phyloP scores from a whole-genome alignment of 208 protist species.

The Borovskyia barvae region DNA sequence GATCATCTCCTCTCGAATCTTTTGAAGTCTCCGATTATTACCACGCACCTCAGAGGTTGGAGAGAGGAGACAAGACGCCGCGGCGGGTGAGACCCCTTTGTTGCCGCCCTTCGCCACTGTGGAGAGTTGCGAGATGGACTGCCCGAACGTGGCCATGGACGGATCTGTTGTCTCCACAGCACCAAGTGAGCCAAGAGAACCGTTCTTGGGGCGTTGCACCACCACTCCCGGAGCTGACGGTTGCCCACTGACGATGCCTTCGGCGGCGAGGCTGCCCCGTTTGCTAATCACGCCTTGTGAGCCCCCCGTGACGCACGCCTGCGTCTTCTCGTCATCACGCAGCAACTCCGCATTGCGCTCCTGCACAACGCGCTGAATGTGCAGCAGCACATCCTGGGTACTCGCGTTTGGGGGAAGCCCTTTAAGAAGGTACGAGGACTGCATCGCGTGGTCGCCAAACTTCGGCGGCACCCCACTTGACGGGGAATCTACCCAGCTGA shows the following conservation, averaged over 20 bases:
- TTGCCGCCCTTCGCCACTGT: neutral
- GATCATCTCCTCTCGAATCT: slow-evolving; percentile 67
- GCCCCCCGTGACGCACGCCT: neutral
- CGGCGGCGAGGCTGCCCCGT: neutral
- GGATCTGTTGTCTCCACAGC: no score
- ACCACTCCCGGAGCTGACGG: neutral
- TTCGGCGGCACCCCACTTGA: slow-evolving; percentile 23
- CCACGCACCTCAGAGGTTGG: no score
- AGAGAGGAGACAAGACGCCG: no score
- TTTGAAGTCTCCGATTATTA: slow-evolving; percentile 23
- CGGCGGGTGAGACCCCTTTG: neutral
- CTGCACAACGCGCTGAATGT: slow-evolving; percentile 52
- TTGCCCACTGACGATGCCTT: neutral
- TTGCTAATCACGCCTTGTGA: neutral
- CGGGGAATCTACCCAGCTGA: slow-evolving; percentile 12
- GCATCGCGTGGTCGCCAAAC: slow-evolving; percentile 29
- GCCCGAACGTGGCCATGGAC: no score
- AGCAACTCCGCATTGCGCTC: slow-evolving; percentile 17
- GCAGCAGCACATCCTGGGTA: slow-evolving; percentile 55
- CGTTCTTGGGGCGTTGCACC: neutral
- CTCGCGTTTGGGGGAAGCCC: slow-evolving; percentile 47
- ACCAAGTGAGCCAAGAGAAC: neutral
- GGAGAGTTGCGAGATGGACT: neutral
- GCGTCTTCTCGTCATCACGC: slow-evolving; percentile 8
- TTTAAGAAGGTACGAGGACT: slow-evolving; percentile 31